A percentile compares a stretch with the other conserved stretches of the same genome.
phyloP scores from a whole-genome alignment of 345 rosid genomes.

The Gossypium raimondii region DNA sequence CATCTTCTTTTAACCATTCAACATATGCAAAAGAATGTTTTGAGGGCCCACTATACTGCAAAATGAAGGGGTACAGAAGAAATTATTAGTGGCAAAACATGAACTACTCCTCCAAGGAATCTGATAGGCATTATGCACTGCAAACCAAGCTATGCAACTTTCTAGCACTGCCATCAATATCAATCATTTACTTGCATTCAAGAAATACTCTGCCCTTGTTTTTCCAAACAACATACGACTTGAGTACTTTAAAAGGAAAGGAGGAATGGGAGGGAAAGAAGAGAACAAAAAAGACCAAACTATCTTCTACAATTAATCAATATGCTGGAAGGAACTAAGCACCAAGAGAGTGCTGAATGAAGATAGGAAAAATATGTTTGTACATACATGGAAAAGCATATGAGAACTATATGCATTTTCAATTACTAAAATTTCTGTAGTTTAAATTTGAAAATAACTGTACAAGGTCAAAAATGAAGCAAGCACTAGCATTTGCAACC shows the following conservation, averaged over 20 bases:
- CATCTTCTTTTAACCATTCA: conserved; percentile 71
- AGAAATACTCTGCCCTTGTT: not conserved
- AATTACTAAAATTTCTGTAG: not conserved
- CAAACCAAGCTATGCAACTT: not conserved
- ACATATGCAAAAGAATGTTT: conserved; percentile 71
- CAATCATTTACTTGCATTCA: not conserved
- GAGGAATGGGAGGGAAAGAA: not conserved
- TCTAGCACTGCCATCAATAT: not conserved
- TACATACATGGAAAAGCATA: not conserved
- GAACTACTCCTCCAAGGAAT: not conserved
- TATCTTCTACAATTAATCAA: not conserved
- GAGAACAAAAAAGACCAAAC: not conserved
- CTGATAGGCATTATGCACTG: not conserved
- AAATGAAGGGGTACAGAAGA: conserved; percentile 16
- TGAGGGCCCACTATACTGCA: conserved; percentile 93
- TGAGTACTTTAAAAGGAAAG: not conserved
- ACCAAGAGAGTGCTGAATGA: not conserved
- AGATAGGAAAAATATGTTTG: not conserved
- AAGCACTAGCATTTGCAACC: not conserved
- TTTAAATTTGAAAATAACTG: not conserved
- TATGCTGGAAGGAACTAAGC: not conserved
- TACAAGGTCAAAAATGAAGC: not conserved
- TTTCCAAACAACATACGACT: not conserved
- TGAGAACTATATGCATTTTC: not conserved
- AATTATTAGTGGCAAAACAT: not conserved